Evolutionary conservation across 768 basidiomycete species (phyloP), one percentile per base, ranked within the genome.

Genomic region (Coprinopsis marcescibilis): DNA sequence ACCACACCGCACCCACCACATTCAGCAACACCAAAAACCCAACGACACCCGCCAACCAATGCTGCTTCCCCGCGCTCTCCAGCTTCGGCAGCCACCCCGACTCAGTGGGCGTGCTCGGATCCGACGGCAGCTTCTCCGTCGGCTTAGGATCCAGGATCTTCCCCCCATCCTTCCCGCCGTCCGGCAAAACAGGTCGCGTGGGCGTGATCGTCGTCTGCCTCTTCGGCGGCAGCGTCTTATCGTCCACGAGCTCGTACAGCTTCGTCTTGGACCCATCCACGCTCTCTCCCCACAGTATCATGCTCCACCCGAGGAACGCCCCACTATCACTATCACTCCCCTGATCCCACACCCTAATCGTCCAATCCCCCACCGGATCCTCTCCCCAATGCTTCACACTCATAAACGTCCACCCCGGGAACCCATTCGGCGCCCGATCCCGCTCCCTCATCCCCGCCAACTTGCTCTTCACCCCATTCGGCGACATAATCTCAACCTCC

Each of bases 371-470:
- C 23, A 89, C 60, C 0, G 92, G 85, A 62, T 89, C 73, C 66
- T 99, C 95, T 29, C 87, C 93, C 95, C 95, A 99, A 59, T 99
- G 95, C 65, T 98, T 99, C 46, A 97, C 76, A 26, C 81, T 80
- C 92, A 96, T 97, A 61, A 99, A 99, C 29, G 77, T 83, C 95
- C 95, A 99, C 2, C 89, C 94, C 26, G 79, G 78, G 62, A 76
- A 95, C 2, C 96, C 96, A 8, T 71, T 75, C 10, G 59, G 61
- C 2, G 76, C 80, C 20, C 65, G 63, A 58, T 99, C 95, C 14
- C 72, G 70, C 41, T 71, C 58, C 45, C 95, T 77, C 43, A 71
- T 71, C 23, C 80, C 78, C 15, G 88, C 94, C 34, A 99, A 65
- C 12, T 95, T 71, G 63, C 92, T 95, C 58, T 69, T 81, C 48